A percentile compares a stretch with the other conserved stretches of the same genome.
Evolutionary conservation across 345 rosid species (phyloP).

Genomic region (Pugionium dolabratum): DNA sequence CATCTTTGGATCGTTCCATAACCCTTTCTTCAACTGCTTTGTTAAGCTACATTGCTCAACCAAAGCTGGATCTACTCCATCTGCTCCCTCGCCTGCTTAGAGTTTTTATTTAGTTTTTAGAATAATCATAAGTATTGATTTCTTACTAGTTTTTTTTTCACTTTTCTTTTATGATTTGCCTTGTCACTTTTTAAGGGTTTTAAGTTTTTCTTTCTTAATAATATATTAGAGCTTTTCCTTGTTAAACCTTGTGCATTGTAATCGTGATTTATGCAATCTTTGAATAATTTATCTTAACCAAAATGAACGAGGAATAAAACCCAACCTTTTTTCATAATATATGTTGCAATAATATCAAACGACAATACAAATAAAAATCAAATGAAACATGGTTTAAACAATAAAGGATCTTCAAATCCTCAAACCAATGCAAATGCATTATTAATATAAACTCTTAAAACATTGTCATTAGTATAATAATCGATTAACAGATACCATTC

Average conservation of each 20-base stretch:
- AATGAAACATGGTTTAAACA: no score
- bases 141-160: neutral
- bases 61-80: constrained; percentile 23
- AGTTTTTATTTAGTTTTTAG: neutral
- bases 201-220: neutral
- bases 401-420: neutral
- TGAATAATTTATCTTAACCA: neutral
- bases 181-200: neutral
- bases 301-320: no score
- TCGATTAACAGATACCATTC: constrained; percentile 40
- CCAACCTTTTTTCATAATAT: no score
- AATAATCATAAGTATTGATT: constrained; percentile 1
- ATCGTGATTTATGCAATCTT: neutral
- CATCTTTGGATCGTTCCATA: constrained; percentile 37
- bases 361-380: no score
- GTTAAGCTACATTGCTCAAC: constrained; percentile 34
- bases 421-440: constrained; percentile 24
- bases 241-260: neutral
- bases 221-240: constrained; percentile 3
- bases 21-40: constrained; percentile 29
- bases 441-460: constrained; percentile 16
- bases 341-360: no score
- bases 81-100: constrained; percentile 38
- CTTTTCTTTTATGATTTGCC: neutral
- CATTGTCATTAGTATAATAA: neutral